Evolutionary conservation across 169 alveolate species (phyloP), one percentile per base, ranked within the genome.

Genomic region (Babesia sp.): DNA sequence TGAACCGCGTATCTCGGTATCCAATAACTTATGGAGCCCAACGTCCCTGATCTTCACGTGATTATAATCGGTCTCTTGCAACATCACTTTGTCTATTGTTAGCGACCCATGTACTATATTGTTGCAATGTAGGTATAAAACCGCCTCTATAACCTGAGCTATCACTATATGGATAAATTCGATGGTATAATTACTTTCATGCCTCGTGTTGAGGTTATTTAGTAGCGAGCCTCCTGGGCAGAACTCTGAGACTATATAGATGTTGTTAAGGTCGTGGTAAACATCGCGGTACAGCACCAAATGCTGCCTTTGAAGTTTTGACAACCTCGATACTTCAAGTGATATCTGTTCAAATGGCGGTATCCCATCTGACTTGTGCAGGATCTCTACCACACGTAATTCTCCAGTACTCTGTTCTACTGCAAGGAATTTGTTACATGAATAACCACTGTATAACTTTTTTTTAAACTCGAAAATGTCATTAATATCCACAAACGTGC

Each of bases 101-200:
- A 79, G 37, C 22, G 79, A 68, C 51, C 59, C 61, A 46, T 79
- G 87, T 18, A 63, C 66, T n/a, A 79, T 26, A 42, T 79, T 71
- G 77, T 79, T 79, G 72, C 87, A 79, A 63, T 79, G 82, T 20
- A 79, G 45, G 36, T 79, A 79, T 31, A 79, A 63, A 5, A 79
- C 22, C 26, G 87, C 87, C 51, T 79, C 87, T 9, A 79, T 71
- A 20, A 79, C 39, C 58, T 79, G 87, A 6, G 83, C 45, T 50
- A 79, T 50, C 36, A 79, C 82, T 22, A 58, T 41, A 42, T 79
- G 87, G 11, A 79, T 77, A 61, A 79, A 79, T 5, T 56, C 70
- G 54, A 71, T 60, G 28, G 83, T 56, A 46, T 70, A 79, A 18
- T n/a, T 31, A 26, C 26, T 46, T 31, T 64, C 74, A 28, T 37